phyloP scores from a whole-genome alignment of 2,329 filamentous ascomycete species.

The Delphinella strobiligena region DNA sequence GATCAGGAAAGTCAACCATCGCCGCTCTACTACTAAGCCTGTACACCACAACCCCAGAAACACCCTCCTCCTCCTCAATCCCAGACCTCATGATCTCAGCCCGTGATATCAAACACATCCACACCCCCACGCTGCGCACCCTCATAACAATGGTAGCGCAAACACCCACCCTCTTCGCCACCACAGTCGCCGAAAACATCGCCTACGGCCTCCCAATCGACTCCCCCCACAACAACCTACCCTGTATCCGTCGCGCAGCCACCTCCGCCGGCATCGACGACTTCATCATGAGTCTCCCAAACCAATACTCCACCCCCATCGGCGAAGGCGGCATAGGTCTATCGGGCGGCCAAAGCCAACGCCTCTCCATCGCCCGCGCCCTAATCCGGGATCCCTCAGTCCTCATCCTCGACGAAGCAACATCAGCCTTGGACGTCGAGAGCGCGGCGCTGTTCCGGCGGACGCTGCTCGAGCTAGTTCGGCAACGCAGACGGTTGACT shows the following conservation, averaged over 20 bases:
- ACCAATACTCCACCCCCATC: slow-evolving; percentile 59
- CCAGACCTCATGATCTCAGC: slow-evolving; percentile 46
- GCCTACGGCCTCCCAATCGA: slow-evolving; percentile 55
- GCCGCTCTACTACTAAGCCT: slow-evolving; percentile 62
- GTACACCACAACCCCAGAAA: slow-evolving; percentile 39
- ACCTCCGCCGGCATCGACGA: slow-evolving; percentile 57
- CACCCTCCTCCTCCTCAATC: slow-evolving; percentile 47
- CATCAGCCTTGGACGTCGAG: slow-evolving; percentile 62
- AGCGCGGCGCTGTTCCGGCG: slow-evolving; percentile 52
- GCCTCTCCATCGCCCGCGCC: slow-evolving; percentile 69
- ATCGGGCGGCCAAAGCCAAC: slow-evolving; percentile 73
- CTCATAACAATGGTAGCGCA: slow-evolving; percentile 60
- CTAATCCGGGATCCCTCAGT: slow-evolving; percentile 59
- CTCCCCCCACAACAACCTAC: slow-evolving; percentile 37
- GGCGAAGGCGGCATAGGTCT: slow-evolving; percentile 65
- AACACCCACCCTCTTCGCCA: slow-evolving; percentile 63
- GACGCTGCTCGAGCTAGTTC: slow-evolving; percentile 36
- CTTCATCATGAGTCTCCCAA: slow-evolving; percentile 60
- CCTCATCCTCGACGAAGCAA: slow-evolving; percentile 78
- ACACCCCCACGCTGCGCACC: slow-evolving; percentile 48
- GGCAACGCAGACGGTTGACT: slow-evolving; percentile 38
- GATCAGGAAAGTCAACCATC: slow-evolving; percentile 81
- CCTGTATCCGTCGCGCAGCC: slow-evolving; percentile 37
- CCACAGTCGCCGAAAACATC: slow-evolving; percentile 69
- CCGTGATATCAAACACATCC: slow-evolving; percentile 44